phyloP scores from a whole-genome alignment of 2,329 filamentous ascomycete genomes.

The Colletotrichum sp. region DNA sequence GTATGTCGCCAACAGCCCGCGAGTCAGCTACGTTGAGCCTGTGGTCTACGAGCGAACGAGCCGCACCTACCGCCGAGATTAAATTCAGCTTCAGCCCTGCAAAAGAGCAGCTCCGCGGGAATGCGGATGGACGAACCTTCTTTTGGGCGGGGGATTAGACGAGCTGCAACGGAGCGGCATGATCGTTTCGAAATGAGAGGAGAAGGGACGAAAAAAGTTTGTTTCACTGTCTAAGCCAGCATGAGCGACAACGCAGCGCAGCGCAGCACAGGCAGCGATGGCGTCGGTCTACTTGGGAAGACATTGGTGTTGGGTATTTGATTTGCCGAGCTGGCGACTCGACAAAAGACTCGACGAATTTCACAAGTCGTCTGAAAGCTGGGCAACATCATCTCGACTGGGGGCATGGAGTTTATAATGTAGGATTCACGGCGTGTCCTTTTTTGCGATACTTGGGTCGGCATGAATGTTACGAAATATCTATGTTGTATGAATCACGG shows the following conservation, averaged over 20 bases:
- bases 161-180: not conserved
- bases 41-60: slow-evolving; percentile 44
- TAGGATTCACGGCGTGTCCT: not conserved
- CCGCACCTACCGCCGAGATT: slow-evolving; percentile 32
- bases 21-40: slow-evolving; percentile 42
- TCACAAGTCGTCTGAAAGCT: not conserved
- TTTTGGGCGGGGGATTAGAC: not conserved
- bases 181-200: not conserved
- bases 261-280: not conserved
- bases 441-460: not conserved
- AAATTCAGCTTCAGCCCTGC: not conserved
- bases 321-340: not conserved
- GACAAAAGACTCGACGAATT: not conserved
- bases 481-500: not conserved
- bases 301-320: not conserved
- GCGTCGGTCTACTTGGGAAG: not conserved
- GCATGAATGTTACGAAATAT: not conserved
- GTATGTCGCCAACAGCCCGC: slow-evolving; percentile 43
- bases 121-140: not conserved
- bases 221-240: not conserved
- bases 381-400: not conserved
- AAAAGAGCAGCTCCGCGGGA: not conserved
- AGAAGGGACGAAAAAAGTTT: not conserved
- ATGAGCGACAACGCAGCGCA: not conserved
- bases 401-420: slow-evolving; percentile 1